Evolutionary conservation across 768 basidiomycete species (phyloP), one percentile per base, ranked within the genome.

Genomic region (Naematelia aurantialba): DNA sequence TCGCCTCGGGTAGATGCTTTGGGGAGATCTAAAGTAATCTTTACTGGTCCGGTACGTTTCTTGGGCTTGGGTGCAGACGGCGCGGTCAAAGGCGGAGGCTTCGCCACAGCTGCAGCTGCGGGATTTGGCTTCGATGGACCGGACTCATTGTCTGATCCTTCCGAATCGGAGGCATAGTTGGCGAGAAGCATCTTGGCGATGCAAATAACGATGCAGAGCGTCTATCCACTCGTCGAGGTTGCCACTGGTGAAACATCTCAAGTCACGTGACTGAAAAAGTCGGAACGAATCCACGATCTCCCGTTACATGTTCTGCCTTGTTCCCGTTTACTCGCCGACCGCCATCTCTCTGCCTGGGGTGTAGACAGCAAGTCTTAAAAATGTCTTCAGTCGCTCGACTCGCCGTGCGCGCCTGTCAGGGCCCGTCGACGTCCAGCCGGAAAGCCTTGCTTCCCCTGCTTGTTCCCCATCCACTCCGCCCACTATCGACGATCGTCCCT

Each of bases 11-110:
- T 58, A 2, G 53, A 42, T 2, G 62, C 8, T 45, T 67, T 73
- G 1, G 71, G 69, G 11, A 73, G 53, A 48, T 71, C 72, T 22
- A 74, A 58, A 27, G 72, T 74, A 26, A 74, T 74, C 52, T 63
- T 61, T 4, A 74, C 56, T 1, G 72, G 72, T 12, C 63, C 66
- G 30, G 61, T 66, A 5, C 48, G 51, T 31, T 56, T 59, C 13
- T 56, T 57, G 21, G 60, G 44, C 48, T 67, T 70, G 3, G 59
- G 4, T 2, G 50, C 24, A 26, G 55, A 11, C 8, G 39, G 51
- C 25, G 66, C 14, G 4, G 54, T 14, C 22, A 29, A 29, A 49
- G 54, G 22, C 21, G 31, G 25, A 4, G 60, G 19, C 26, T 55
- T 60, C 17, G 56, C 27, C 17, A 17, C 54, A 3, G 60, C n/a